Percentiles rank a stretch among this genome's conserved stretches.
Evolutionary conservation across 1,284 basidiomycete species (phyloP).

Genomic region (Fomitopsis pinicola): DNA sequence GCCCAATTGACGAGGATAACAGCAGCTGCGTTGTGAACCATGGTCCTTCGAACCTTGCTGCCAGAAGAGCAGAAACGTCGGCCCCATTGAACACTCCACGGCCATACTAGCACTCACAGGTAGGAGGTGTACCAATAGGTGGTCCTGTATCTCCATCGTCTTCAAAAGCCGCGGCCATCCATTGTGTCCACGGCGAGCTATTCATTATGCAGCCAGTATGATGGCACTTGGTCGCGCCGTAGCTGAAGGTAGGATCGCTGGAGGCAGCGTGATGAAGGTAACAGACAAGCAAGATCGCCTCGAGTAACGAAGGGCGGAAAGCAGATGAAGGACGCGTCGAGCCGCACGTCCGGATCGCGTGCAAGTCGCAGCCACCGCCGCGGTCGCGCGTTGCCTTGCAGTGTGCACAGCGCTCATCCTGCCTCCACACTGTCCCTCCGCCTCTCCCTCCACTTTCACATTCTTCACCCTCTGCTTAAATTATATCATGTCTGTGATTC

Average conservation of each 20-base stretch:
- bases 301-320: background rate
- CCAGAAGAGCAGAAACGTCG: background rate
- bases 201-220: background rate
- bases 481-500: constrained; percentile 2
- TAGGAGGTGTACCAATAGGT: background rate
- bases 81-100: background rate
- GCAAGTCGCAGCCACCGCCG: background rate
- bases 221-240: too few species aligned
- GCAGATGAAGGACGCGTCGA: background rate
- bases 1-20: constrained; percentile 76
- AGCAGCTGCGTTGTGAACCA: constrained; percentile 92
- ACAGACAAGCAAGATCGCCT: background rate
- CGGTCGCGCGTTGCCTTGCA: background rate
- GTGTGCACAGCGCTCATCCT: background rate
- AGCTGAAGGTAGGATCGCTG: background rate
- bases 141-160: background rate
- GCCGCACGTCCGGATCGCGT: background rate
- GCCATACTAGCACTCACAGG: background rate
- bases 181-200: background rate
- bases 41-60: constrained; percentile 71
- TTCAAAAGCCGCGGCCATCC: background rate
- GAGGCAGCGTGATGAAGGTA: background rate
- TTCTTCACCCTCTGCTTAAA: background rate
- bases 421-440: background rate
- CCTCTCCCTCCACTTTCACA: background rate